phyloP scores from a whole-genome alignment of 768 basidiomycete genomes.

The Pisolithus sp. region DNA sequence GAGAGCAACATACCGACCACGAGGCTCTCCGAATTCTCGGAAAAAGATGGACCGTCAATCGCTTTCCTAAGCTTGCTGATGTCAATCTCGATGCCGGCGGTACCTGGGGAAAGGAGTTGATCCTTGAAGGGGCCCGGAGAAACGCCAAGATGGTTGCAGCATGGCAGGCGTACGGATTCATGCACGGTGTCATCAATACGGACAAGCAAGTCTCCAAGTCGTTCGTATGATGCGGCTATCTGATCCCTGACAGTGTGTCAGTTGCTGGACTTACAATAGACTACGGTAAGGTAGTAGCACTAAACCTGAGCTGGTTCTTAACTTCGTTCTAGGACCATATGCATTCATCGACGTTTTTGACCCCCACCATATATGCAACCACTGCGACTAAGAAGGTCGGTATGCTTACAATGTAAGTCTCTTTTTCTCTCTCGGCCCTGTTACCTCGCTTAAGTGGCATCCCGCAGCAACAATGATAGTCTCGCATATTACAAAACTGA shows the following conservation, averaged over 20 bases:
- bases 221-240: neutral
- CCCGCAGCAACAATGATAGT: conserved; percentile 64
- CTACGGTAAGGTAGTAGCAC: conserved; percentile 41
- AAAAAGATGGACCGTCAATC: conserved; percentile 61
- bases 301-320: neutral
- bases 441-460: conserved; percentile 1
- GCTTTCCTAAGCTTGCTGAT: conserved; percentile 46
- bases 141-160: conserved; percentile 91
- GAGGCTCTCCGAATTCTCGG: conserved; percentile 71
- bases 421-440: neutral
- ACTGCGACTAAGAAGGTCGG: conserved; percentile 70
- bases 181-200: conserved; percentile 97
- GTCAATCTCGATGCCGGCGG: conserved; percentile 39
- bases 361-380: conserved; percentile 82
- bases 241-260: conserved; percentile 48
- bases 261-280: conserved; percentile 73
- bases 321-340: conserved; percentile 58
- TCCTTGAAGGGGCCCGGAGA: conserved; percentile 72
- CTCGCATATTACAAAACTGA: neutral
- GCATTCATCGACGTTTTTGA: conserved; percentile 96
- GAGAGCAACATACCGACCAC: conserved; percentile 66
- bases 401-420: conserved; percentile 59
- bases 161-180: conserved; percentile 94
- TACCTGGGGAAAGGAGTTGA: conserved; percentile 65
- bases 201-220: conserved; percentile 62